Percentiles rank a stretch among this genome's conserved stretches.
phyloP scores from a whole-genome alignment of 2,329 filamentous ascomycete species.

The Talaromyces piceae region DNA sequence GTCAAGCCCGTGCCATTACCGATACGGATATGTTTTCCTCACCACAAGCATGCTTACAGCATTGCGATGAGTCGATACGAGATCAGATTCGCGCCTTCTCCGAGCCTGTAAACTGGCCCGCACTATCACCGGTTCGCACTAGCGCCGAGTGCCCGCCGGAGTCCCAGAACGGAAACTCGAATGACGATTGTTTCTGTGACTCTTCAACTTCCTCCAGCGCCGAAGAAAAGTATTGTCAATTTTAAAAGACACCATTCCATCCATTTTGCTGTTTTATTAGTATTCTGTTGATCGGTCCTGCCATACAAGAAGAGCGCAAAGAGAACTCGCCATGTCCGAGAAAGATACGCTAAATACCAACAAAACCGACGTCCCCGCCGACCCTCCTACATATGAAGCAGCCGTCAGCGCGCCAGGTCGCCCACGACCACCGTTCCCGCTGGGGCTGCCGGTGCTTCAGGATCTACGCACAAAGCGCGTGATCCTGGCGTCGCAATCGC shows the following conservation, averaged over 20 bases:
- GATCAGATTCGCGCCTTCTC: background rate
- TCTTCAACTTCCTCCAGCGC: no score
- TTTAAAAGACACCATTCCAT: no score
- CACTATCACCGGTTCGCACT: background rate
- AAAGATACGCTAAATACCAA: slow-evolving; percentile 4
- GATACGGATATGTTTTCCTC: no score
- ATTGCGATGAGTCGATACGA: no score
- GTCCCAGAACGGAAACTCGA: background rate
- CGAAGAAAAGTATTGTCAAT: no score
- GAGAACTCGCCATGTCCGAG: slow-evolving; percentile 7
- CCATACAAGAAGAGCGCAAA: background rate
- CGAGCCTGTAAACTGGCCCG: background rate
- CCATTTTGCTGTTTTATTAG: no score
- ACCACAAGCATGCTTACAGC: no score
- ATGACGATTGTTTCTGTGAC: background rate
- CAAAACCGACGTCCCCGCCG: background rate
- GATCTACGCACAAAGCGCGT: slow-evolving; percentile 71
- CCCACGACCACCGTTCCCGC: slow-evolving; percentile 45
- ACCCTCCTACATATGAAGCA: slow-evolving; percentile 10
- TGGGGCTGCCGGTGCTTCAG: slow-evolving; percentile 72
- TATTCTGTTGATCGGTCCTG: no score
- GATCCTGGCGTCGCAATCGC: slow-evolving; percentile 84
- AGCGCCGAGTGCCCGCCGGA: background rate
- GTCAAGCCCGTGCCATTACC: no score
- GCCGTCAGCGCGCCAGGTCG: slow-evolving; percentile 9